Conservation (phyloP, 192 early-diverging fungal species). For the Obelidium mucronatum region DNA sequence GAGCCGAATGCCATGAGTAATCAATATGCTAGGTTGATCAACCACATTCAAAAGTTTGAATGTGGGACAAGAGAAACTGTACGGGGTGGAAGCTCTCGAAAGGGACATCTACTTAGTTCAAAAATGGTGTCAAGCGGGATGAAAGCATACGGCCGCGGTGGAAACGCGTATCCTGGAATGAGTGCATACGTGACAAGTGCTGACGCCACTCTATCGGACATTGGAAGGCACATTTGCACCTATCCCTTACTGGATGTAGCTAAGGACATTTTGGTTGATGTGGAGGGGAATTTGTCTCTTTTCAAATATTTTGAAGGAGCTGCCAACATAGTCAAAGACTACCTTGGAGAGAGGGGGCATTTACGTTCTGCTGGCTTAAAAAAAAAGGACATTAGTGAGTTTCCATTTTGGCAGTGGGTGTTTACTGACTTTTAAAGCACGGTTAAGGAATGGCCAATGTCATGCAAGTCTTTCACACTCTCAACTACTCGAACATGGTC, state of each 20-base stretch:
- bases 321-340: not conserved
- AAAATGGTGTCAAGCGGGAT: not conserved
- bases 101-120: not conserved
- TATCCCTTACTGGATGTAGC: not conserved
- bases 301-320: not conserved
- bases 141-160: not conserved
- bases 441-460: not conserved
- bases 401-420: not conserved
- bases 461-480: not conserved
- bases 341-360: not conserved
- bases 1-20: not conserved
- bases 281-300: not conserved
- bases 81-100: not conserved
- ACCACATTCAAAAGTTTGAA: not conserved
- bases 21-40: not conserved
- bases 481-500: not conserved
- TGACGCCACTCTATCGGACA: not conserved
- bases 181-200: not conserved
- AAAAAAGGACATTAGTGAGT: not conserved
- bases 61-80: not conserved
- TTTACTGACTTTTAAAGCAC: not conserved
- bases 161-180: not conserved
- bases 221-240: not conserved
- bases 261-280: not conserved
- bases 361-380: not conserved